phyloP scores from a whole-genome alignment of 1,284 basidiomycete species.

The Boletellus sp. region DNA sequence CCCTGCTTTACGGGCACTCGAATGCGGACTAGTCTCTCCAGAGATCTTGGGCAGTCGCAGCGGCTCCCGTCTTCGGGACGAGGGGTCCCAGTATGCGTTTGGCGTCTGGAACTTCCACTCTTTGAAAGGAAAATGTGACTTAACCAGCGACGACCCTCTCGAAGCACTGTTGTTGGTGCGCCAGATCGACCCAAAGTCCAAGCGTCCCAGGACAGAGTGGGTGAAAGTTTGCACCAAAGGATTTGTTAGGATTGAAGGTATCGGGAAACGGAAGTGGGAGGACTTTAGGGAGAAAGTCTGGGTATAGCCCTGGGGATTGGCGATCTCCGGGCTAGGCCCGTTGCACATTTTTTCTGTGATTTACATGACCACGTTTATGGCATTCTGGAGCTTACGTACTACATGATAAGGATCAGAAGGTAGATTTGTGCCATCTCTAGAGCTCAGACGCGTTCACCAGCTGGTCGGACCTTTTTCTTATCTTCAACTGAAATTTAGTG shows the following conservation, averaged over 20 bases:
- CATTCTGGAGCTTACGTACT: no score
- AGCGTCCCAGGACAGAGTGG: background rate
- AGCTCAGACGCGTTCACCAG: no score
- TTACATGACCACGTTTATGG: no score
- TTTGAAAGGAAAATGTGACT: background rate
- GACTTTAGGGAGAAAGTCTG: background rate
- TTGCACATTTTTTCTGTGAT: no score
- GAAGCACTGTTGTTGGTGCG: background rate
- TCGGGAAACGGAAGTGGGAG: background rate
- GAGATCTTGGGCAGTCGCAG: background rate
- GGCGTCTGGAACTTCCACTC: constrained; percentile 1
- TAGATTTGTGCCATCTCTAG: no score
- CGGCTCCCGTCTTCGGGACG: background rate
- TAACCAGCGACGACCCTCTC: background rate
- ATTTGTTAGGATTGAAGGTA: background rate
- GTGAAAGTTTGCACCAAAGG: background rate
- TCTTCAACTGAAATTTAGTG: no score
- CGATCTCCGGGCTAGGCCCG: no score
- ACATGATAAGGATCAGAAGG: no score
- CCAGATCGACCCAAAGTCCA: background rate
- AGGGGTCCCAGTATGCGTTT: background rate
- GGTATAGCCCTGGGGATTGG: background rate
- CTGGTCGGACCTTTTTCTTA: no score
- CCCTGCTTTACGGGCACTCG: background rate
- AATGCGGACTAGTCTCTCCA: background rate